Evolutionary conservation across 495 filamentous ascomycete genomes (phyloP).

Genomic region (Penicillium roqueforti): DNA sequence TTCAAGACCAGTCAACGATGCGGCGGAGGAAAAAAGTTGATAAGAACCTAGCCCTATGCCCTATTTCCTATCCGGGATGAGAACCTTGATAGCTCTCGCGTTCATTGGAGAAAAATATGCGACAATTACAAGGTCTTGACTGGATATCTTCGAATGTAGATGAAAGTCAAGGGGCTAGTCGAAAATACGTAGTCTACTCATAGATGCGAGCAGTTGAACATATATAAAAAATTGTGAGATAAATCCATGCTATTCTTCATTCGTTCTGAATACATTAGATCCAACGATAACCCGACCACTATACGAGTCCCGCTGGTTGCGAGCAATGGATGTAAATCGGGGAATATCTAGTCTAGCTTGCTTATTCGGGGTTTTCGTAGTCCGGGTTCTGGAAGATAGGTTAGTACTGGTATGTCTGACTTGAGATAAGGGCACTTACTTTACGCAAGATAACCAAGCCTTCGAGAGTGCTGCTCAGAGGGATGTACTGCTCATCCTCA

Average conservation of each 20-base stretch:
- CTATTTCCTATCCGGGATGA: slow-evolving; percentile 36
- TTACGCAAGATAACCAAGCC: slow-evolving; percentile 95
- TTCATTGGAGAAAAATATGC: not conserved
- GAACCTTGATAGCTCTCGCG: slow-evolving; percentile 11
- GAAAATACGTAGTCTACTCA: not conserved
- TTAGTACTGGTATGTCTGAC: slow-evolving; percentile 21
- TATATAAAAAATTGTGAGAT: slow-evolving; percentile 5
- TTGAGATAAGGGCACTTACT: slow-evolving; percentile 50
- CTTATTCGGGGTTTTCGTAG: slow-evolving; percentile 45
- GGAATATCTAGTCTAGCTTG: slow-evolving; percentile 22
- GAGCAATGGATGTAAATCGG: slow-evolving; percentile 16
- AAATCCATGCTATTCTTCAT: slow-evolving; percentile 35
- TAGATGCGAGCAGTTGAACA: not conserved
- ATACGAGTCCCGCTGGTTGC: slow-evolving; percentile 16
- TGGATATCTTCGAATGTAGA: not conserved
- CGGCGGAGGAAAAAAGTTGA: slow-evolving; percentile 31
- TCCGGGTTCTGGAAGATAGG: slow-evolving; percentile 46
- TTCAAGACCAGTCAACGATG: slow-evolving; percentile 11
- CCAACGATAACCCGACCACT: slow-evolving; percentile 28
- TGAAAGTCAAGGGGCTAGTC: not conserved
- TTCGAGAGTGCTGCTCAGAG: slow-evolving; percentile 84
- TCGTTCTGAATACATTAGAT: slow-evolving; percentile 42
- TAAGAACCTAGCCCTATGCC: slow-evolving; percentile 42
- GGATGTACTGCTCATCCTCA: slow-evolving; percentile 96
- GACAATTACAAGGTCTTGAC: not conserved